Evolutionary conservation across 192 early-diverging fungal species (phyloP), one percentile per base, ranked within the genome.

Genomic region (Phycomyces nitens): DNA sequence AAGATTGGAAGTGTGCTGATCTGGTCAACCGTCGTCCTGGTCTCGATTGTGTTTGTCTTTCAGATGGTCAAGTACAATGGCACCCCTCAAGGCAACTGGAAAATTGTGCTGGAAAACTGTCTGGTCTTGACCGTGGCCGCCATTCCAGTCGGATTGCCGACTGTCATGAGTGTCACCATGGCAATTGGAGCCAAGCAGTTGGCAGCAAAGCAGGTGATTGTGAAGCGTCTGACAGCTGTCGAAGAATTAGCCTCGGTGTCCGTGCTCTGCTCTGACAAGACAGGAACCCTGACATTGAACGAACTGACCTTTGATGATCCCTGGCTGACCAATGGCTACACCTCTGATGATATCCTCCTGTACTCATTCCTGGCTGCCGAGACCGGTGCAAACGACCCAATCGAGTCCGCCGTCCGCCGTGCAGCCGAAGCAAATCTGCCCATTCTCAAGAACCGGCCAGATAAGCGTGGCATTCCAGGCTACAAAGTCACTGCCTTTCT

Each of bases 101-200:
- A 86, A 56, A 80, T 81, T 1, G 82, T 88, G 5, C 70, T 97
- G 58, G 69, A 84, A 58, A 74, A 88, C 26, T 86, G 89, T 56
- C 78, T 97, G n/a, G 85, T 96, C 58, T 77, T 97, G 53, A 94
- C 92, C 1, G 89, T 97, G n/a, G 94, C 93, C 51, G 93, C 93
- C 41, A 93, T 95, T 58, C 95, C 95, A 21, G 89, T 96, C 21
- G 95, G 95, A 79, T 86, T 97, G 23, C 95, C 94, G 26, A 95
- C 95, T 6, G 93, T 96, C 53, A 87, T 98, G 88, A 92, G 92
- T 11, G 94, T 96, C 15, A 97, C 95, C 22, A 96, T 97, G 94
- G 95, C 95, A n/a, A 88, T 97, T 59, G 95, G 95, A 64, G 91
- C 94, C 53, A 86, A 86, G 68, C 89, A 96, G 77, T 81, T 97